Base-by-base conservation (phyloP, 345 rosid species). In the Conringia planisiliqua region DNA sequence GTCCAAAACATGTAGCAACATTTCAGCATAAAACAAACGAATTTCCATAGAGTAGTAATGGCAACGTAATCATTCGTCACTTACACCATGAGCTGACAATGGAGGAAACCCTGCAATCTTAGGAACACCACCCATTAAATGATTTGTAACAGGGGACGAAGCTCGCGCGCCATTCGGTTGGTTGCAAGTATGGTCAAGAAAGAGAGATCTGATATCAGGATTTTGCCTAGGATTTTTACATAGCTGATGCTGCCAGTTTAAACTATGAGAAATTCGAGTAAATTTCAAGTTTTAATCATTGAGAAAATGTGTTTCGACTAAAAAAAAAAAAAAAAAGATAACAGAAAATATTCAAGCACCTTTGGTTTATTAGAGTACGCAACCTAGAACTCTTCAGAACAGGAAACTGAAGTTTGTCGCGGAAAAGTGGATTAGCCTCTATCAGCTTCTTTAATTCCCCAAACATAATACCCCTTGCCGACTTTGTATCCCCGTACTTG, bases 221-320 rank as follows among this genome's bases (percentile, higher is more conserved):
- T 83, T 87, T 44, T 83, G 61, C 90, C 93, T 91, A 16, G 93
- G 91, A 70, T 84, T 89, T 84, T 88, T 88, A 80, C 95, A 89
- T 67, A 87, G 88, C 77, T 87, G 92, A 80, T 89, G 95, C 84
- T 91, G 97, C 95, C 95, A 89, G 82, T 91, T 89, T 68, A 91
- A 84, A 80, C 97, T 89, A 86, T 81, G 73, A 35, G 56, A 33
- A 26, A 74, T 33, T 17, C n/a, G 10, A 11, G 57, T 27, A 72
- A 76, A 66, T 47, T 56, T 69, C 46, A 83, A 47, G 7, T 64
- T 12, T 20, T 54, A 60, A 29, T 47, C 38, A 26, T 33, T 4
- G 3, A 26, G 13, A 51, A 51, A 38, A 50, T 55, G 13, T 48
- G 12, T 10, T 65, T 47, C 22, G 6, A 76, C 32, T 48, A 18